Conservation (phyloP, 2,329 filamentous ascomycete species). For the Sporothrix pseudoabietina region DNA sequence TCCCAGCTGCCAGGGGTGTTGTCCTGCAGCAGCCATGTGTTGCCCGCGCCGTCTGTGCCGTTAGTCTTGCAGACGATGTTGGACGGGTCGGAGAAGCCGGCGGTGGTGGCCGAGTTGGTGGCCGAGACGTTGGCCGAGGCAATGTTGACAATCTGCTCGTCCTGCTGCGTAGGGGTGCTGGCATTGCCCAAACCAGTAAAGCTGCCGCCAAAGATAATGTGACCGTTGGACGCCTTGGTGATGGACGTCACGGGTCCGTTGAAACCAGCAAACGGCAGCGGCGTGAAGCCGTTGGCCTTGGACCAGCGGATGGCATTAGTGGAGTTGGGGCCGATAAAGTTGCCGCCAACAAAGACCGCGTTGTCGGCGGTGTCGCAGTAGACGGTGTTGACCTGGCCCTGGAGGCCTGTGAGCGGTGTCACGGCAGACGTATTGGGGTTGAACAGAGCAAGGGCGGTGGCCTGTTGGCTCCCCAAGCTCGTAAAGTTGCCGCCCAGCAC, state of each 20-base stretch:
- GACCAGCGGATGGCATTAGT: slow-evolving; percentile 89
- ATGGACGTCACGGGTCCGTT: slow-evolving; percentile 91
- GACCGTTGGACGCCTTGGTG: slow-evolving; percentile 73
- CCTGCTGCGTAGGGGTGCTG: slow-evolving; percentile 65
- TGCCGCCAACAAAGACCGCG: slow-evolving; percentile 89
- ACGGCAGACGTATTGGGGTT: slow-evolving; percentile 71
- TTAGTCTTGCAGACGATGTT: slow-evolving; percentile 81
- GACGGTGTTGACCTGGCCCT: slow-evolving; percentile 78
- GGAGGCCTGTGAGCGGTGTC: slow-evolving; percentile 75
- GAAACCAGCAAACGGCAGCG: slow-evolving; percentile 88
- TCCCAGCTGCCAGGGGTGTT: slow-evolving; percentile 77
- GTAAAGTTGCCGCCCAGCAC: slow-evolving; percentile 96
- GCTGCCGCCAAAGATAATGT: slow-evolving; percentile 87
- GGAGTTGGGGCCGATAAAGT: slow-evolving; percentile 76
- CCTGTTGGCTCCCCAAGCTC: slow-evolving; percentile 74
- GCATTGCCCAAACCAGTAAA: slow-evolving; percentile 89
- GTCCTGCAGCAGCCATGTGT: slow-evolving; percentile 80
- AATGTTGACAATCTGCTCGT: slow-evolving; percentile 82
- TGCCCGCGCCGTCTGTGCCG: slow-evolving; percentile 67
- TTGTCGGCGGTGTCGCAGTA: slow-evolving; percentile 76
- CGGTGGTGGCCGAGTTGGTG: slow-evolving; percentile 60
- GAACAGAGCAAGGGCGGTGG: slow-evolving; percentile 78
- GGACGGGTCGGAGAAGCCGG: slow-evolving; percentile 72
- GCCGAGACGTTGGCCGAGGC: slow-evolving; percentile 73
- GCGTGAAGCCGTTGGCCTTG: slow-evolving; percentile 67